Base-by-base conservation (phyloP, 305 asterid genomes). In the Fraxinus sp. region DNA sequence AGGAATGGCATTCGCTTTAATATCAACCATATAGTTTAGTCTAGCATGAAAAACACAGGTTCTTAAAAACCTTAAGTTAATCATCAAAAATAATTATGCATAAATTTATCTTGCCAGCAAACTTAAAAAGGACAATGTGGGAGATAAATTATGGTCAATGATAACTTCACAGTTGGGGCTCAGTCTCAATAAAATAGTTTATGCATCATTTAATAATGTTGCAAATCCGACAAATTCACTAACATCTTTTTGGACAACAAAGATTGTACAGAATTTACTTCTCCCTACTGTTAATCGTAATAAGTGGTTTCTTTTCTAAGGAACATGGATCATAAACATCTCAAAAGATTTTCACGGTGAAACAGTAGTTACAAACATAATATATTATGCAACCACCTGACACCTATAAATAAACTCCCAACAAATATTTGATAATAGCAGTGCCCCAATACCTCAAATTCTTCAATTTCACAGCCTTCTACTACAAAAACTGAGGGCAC, bases 391-490 rank as follows among this genome's bases (percentile, higher is more conserved):
- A 82, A 80, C 37, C 64, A 72, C 78, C 71, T 13, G 77, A 46
- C 41, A 80, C 57, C 72, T 9, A 57, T 18, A 82, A 35, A 78
- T 11, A 68, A 70, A 77, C 77, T 46, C 37, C 46, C 41, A 68
- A 41, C 28, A 30, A 28, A 83, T 74, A 5, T 41, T 84, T 43
- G 46, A 49, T 70, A 14, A 80, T 37, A 78, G 7, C 81, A 78
- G 32, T 78, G 75, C 32, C 80, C 26, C 79, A 71, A 82, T 84
- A 91, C 94, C 94, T 91, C 91, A 66, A 90, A 96, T 90, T 94
- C 99, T 90, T 96, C 99, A 81, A 96, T 83, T 83, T 93, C 98
- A 83, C 89, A 91, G 81, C 98, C 98, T 75, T 96, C 97, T 11
- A 95, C 87, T 75, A 87, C 78, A 81, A 87, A 36, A 86, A 90